These are phyloP conservation scores for Aspergillus conjunctus DNA, from an alignment of 495 filamentous ascomycete genomes.

Conservation along the genomic window DNA sequence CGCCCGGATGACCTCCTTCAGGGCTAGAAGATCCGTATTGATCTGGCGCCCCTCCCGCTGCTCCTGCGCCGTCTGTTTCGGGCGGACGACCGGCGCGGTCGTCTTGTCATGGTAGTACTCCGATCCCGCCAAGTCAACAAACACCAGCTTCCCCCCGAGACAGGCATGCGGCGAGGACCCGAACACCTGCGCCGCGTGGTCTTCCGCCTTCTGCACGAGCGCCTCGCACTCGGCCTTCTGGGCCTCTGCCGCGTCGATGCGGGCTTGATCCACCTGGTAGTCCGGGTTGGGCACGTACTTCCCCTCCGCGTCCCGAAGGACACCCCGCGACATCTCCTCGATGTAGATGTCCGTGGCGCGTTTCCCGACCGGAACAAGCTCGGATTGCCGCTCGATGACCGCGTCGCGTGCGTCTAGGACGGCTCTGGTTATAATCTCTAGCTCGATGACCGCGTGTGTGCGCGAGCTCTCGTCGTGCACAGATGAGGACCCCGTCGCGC, in stretches of 20 bases:
- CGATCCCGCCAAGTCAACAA: conserved; percentile 34
- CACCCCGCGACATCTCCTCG: conserved; percentile 20
- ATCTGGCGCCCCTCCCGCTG: conserved; percentile 31
- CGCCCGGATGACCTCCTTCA: conserved; percentile 36
- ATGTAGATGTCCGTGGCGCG: conserved; percentile 30
- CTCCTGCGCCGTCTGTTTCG: conserved; percentile 29
- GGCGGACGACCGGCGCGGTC: background rate
- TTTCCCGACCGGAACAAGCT: conserved; percentile 31
- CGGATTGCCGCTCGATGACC: conserved; percentile 28
- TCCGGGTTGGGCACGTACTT: conserved; percentile 27
- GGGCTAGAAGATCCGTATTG: conserved; percentile 32
- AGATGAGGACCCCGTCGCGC: conserved; percentile 27
- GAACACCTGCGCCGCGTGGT: conserved; percentile 16
- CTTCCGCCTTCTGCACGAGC: conserved; percentile 24
- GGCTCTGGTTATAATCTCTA: conserved; percentile 25
- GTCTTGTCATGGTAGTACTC: conserved; percentile 26
- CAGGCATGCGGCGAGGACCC: conserved; percentile 12
- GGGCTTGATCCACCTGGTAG: conserved; percentile 22
- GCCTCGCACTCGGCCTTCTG: conserved; percentile 29
- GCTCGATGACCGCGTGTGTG: conserved; percentile 31
- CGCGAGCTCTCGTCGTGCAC: conserved; percentile 34
- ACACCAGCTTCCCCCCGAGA: conserved; percentile 31
- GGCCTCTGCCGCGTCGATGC: conserved; percentile 30
- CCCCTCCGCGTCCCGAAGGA: conserved; percentile 20
- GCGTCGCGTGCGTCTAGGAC: conserved; percentile 25